Conservation (phyloP, 345 rosid species). For the Anastatica hierochuntica region DNA sequence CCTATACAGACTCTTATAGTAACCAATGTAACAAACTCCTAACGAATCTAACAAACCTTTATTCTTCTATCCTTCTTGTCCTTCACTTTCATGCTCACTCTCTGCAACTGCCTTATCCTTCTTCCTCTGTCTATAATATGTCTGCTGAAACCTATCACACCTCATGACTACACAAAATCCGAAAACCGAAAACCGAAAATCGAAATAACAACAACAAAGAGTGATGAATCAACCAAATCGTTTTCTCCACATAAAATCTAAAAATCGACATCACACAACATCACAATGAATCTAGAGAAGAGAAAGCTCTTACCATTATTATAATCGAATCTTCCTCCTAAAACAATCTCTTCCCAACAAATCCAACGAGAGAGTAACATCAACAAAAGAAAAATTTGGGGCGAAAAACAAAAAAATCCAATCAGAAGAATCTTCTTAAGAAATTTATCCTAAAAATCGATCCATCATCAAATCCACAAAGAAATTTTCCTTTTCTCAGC, state of each 20-base stretch:
- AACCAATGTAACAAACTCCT: no score
- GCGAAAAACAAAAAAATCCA: not conserved
- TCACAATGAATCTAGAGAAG: not conserved
- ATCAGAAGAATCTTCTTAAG: not conserved
- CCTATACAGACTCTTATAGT: no score
- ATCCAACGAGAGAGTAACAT: not conserved
- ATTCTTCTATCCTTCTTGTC: no score
- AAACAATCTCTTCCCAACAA: not conserved
- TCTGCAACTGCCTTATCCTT: no score
- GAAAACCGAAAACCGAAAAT: no score
- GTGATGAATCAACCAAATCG: not conserved
- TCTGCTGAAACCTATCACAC: no score
- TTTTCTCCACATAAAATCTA: no score
- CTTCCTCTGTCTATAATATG: no score
- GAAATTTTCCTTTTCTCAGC: no score
- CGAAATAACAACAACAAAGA: not conserved
- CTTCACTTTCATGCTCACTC: no score
- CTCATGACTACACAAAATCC: not conserved
- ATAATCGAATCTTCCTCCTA: not conserved
- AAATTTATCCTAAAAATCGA: not conserved
- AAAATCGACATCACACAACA: not conserved
- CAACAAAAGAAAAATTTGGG: not conserved
- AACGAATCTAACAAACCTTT: no score
- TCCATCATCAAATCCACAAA: not conserved
- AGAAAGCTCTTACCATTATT: conserved; percentile 3